phyloP scores from a whole-genome alignment of 371 early-diverging fungal genomes.

The Mortierella sp. region DNA sequence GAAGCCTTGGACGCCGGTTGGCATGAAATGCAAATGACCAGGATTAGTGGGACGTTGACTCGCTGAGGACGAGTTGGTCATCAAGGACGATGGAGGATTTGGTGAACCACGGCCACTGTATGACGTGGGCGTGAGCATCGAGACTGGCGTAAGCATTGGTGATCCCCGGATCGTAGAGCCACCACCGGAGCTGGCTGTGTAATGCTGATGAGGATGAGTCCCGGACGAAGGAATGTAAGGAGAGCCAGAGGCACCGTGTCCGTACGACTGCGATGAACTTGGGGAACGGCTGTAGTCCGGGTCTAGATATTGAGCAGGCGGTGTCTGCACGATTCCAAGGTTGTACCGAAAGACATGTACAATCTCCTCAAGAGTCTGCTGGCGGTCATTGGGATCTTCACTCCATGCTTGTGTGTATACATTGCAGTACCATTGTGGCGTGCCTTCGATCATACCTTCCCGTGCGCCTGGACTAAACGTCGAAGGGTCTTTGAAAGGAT shows the following conservation, averaged over 20 bases:
- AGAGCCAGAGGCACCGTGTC: slow-evolving; percentile 11
- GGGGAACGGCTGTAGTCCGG: slow-evolving; percentile 9
- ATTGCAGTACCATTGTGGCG: slow-evolving; percentile 31
- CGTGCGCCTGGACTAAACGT: slow-evolving; percentile 13
- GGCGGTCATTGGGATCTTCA: slow-evolving; percentile 30
- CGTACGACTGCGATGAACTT: slow-evolving; percentile 11
- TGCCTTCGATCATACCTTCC: slow-evolving; percentile 28
- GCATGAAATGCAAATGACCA: not conserved
- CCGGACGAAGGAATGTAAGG: slow-evolving; percentile 10
- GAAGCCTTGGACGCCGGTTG: no score
- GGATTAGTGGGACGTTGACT: not conserved
- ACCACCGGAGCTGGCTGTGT: slow-evolving; percentile 19
- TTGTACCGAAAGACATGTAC: slow-evolving; percentile 19
- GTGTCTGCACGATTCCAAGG: slow-evolving; percentile 12
- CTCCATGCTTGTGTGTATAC: slow-evolving; percentile 43
- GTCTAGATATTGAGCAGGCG: slow-evolving; percentile 15
- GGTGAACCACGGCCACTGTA: slow-evolving; percentile 16
- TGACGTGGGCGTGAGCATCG: slow-evolving; percentile 36
- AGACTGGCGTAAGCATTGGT: slow-evolving; percentile 33
- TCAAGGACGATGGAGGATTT: slow-evolving; percentile 27
- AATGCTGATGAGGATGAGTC: slow-evolving; percentile 2
- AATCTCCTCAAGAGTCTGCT: slow-evolving; percentile 35
- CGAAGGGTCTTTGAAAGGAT: slow-evolving; percentile 29
- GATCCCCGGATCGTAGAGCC: slow-evolving; percentile 25
- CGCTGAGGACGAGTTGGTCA: slow-evolving; percentile 1